Evolutionary conservation across 805 yeast species (phyloP).

Genomic region (Metschnikowia amazonensis): DNA sequence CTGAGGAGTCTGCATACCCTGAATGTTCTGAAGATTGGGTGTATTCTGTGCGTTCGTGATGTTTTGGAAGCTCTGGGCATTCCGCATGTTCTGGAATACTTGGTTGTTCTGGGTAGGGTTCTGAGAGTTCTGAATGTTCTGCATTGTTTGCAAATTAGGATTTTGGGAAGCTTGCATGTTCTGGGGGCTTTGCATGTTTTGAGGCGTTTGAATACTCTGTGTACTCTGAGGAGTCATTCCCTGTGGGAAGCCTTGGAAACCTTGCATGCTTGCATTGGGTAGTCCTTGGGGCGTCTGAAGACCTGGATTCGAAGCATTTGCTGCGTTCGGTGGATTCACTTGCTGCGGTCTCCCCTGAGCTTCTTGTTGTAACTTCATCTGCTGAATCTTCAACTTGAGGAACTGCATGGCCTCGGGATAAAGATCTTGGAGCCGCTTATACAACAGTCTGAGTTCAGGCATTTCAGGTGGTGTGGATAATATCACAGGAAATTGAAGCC

Average conservation of each 20-base stretch:
- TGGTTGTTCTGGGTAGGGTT: not conserved
- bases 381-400: conserved; percentile 34
- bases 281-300: conserved; percentile 4
- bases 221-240: conserved; percentile 3
- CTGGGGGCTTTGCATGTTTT: conserved; percentile 5
- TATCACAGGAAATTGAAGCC: conserved; percentile 43
- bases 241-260: conserved; percentile 1
- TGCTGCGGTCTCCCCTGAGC: conserved; percentile 11
- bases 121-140: conserved; percentile 7
- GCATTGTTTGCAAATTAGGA: conserved; percentile 6
- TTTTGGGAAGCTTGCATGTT: conserved; percentile 1
- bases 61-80: conserved; percentile 2
- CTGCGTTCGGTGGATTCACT: conserved; percentile 6
- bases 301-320: conserved; percentile 1
- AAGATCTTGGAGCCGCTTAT: conserved; percentile 44
- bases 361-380: conserved; percentile 31
- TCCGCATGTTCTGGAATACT: conserved; percentile 2
- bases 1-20: conserved; percentile 3
- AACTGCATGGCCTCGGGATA: conserved; percentile 53
- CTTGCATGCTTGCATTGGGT: not conserved
- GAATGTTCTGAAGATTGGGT: conserved; percentile 1
- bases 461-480: conserved; percentile 53
- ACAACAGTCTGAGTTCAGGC: conserved; percentile 49
- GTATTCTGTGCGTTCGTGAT: not conserved
- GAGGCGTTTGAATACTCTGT: conserved; percentile 13